Conservation (phyloP, 2,329 filamentous ascomycete genomes). For the Cercospora nicotianae region DNA sequence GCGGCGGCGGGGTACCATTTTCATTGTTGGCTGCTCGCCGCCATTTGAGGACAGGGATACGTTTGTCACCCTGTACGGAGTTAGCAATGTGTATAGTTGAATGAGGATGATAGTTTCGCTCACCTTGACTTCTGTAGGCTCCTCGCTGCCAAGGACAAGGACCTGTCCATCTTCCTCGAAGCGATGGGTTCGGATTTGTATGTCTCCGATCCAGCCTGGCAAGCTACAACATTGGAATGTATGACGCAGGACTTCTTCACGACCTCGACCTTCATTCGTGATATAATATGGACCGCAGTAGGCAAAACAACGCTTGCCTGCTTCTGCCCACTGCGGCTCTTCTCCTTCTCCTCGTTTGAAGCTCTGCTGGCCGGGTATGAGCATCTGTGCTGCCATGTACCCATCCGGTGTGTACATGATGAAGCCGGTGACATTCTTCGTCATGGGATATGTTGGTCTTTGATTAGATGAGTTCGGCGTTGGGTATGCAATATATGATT, state of each 20-base stretch:
- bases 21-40: conserved; percentile 38
- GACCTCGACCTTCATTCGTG: conserved; percentile 37
- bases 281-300: conserved; percentile 44
- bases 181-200: conserved; percentile 40
- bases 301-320: conserved; percentile 41
- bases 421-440: conserved; percentile 40
- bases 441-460: conserved; percentile 41
- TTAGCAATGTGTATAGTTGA: background rate
- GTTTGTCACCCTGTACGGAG: conserved; percentile 37
- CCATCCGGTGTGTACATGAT: conserved; percentile 44
- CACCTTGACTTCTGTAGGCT: conserved; percentile 43
- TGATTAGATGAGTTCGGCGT: conserved; percentile 39
- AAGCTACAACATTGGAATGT: conserved; percentile 43
- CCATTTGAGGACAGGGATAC: conserved; percentile 42
- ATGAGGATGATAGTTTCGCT: background rate
- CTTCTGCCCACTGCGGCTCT: conserved; percentile 43
- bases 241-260: conserved; percentile 40
- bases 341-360: conserved; percentile 42
- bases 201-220: conserved; percentile 43
- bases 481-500: conserved; percentile 43
- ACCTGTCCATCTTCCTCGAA: conserved; percentile 44
- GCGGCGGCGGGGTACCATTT: conserved; percentile 37
- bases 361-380: conserved; percentile 41
- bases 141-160: conserved; percentile 42
- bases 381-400: conserved; percentile 43